Evolutionary conservation across 1,284 basidiomycete genomes (phyloP).

Genomic region (Irpex sp.): DNA sequence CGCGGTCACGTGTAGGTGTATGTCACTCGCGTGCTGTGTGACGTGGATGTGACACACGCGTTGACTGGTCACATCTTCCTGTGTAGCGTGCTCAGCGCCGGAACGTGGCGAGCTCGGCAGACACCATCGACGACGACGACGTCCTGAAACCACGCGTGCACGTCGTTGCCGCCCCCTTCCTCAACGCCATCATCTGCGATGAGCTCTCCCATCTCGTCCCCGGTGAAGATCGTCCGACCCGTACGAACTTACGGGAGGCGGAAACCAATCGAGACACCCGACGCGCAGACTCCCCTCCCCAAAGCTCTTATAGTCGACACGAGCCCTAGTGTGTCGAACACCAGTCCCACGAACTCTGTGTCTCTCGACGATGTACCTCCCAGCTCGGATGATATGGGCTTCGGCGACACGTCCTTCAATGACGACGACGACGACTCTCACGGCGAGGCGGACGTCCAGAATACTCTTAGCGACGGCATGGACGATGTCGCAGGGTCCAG

Average conservation of each 20-base stretch:
- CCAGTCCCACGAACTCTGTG: slow-evolving; percentile 4
- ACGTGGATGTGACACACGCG: slow-evolving; percentile 10
- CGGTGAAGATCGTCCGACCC: slow-evolving; percentile 32
- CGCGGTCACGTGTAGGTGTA: slow-evolving; percentile 11
- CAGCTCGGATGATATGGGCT: slow-evolving; percentile 8
- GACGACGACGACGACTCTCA: slow-evolving; percentile 26
- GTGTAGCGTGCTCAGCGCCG: slow-evolving; percentile 2
- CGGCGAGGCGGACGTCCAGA: slow-evolving; percentile 13
- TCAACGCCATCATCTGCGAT: neutral
- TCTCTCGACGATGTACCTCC: slow-evolving; percentile 11
- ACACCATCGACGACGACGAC: slow-evolving; percentile 1
- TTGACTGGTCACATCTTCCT: slow-evolving; percentile 5
- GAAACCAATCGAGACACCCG: slow-evolving; percentile 24
- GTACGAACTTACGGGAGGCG: slow-evolving; percentile 44
- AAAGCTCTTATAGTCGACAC: slow-evolving; percentile 13
- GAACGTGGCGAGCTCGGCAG: neutral
- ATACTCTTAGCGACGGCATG: slow-evolving; percentile 15
- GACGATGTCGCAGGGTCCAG: slow-evolving; percentile 7
- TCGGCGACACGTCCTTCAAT: slow-evolving; percentile 2
- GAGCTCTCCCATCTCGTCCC: slow-evolving; percentile 28
- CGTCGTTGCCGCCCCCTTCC: neutral
- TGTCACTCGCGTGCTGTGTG: slow-evolving; percentile 5
- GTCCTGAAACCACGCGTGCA: neutral
- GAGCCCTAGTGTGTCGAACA: slow-evolving; percentile 8
- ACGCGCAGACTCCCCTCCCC: slow-evolving; percentile 24